These are phyloP conservation scores for Magnusiomyces tetraspermus DNA, from an alignment of 1,139 yeast species.

Conservation along the genomic window DNA sequence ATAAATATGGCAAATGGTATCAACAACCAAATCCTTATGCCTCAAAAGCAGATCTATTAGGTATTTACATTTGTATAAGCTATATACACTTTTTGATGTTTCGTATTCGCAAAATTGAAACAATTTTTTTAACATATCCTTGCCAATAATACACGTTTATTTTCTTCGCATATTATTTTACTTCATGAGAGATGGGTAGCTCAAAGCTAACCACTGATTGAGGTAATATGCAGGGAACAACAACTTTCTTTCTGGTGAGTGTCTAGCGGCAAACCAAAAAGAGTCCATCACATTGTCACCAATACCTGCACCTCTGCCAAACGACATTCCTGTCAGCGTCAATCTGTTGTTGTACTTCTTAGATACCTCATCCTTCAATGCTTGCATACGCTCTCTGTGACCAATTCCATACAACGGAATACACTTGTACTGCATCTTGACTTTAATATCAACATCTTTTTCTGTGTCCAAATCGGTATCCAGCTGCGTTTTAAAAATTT, in stretches of 20 bases:
- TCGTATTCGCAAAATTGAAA: too few relatives aligned
- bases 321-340: constrained; percentile 71
- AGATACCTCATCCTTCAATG: constrained; percentile 32
- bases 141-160: too few relatives aligned
- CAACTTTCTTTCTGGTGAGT: constrained; percentile 27
- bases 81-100: too few relatives aligned
- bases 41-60: too few relatives aligned
- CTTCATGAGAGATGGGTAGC: constrained; percentile 17
- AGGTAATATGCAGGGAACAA: constrained; percentile 26
- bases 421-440: constrained; percentile 40
- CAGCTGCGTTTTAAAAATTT: constrained; percentile 44
- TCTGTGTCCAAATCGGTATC: constrained; percentile 43
- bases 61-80: too few relatives aligned
- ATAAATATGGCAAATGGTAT: too few relatives aligned
- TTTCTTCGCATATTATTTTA: too few relatives aligned
- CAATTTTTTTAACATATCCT: too few relatives aligned
- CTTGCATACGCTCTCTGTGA: constrained; percentile 42
- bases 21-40: too few relatives aligned
- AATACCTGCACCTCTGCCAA: constrained; percentile 77
- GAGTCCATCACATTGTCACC: constrained; percentile 75
- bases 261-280: constrained; percentile 44
- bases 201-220: constrained; percentile 21
- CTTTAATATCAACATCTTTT: constrained; percentile 40
- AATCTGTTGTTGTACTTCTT: constrained; percentile 38
- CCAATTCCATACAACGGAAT: constrained; percentile 82